Percentiles rank a stretch among this genome's conserved stretches.
These are phyloP conservation scores for Rhodotorula sp. DNA, from an alignment of 1,284 basidiomycete genomes.

Conservation along the genomic window DNA sequence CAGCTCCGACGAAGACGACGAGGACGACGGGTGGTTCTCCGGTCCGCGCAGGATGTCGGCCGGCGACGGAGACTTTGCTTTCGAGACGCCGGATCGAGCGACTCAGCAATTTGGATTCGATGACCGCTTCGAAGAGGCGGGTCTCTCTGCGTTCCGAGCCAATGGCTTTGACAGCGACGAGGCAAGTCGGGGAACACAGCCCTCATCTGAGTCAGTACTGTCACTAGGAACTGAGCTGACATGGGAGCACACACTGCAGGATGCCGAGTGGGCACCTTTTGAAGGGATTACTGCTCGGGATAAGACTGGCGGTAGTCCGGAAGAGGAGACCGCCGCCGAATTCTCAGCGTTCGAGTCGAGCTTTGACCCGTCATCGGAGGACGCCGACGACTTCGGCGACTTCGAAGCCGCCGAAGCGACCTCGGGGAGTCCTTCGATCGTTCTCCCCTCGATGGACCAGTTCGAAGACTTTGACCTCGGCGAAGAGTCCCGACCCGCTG, in stretches of 20 bases:
- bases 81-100: constrained; percentile 49
- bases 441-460: constrained; percentile 32
- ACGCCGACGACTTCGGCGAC: constrained; percentile 44
- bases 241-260: constrained; percentile 51
- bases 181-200: constrained; percentile 1
- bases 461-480: constrained; percentile 39
- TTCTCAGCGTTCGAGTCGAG: constrained; percentile 3
- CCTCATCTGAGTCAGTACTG: too few species aligned
- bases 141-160: constrained; percentile 53
- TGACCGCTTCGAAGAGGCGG: constrained; percentile 43
- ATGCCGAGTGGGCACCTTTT: constrained; percentile 65
- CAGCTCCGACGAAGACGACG: constrained; percentile 44
- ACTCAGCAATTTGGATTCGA: constrained; percentile 43
- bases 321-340: not conserved
- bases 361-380: constrained; percentile 1
- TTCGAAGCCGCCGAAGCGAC: constrained; percentile 38
- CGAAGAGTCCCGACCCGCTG: constrained; percentile 16
- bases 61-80: constrained; percentile 58
- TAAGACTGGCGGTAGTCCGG: not conserved
- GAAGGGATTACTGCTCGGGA: constrained; percentile 13
- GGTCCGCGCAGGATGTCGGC: constrained; percentile 64
- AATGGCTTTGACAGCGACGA: constrained; percentile 36
- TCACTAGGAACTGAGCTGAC: not conserved
- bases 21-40: constrained; percentile 66
- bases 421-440: constrained; percentile 23